These are phyloP conservation scores for Ophiostoma himal-ulmi DNA, from an alignment of 2,329 filamentous ascomycete species.

Conservation along the genomic window DNA sequence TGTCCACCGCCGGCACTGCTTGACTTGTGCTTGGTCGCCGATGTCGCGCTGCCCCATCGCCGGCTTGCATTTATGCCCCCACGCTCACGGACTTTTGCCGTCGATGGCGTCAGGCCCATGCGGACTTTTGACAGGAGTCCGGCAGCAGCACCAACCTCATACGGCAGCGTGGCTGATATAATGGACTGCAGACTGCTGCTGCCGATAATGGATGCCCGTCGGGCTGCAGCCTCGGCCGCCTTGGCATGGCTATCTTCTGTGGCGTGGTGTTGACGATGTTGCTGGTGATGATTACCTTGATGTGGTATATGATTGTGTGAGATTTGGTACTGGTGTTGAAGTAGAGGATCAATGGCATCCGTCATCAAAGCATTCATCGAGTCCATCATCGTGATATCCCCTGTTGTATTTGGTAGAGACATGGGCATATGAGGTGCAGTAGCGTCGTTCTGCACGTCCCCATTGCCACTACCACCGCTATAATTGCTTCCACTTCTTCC, in stretches of 20 bases:
- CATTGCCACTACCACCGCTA: neutral
- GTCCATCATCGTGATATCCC: neutral
- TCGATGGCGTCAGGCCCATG: constrained; percentile 34
- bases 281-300: neutral
- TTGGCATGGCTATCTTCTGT: neutral
- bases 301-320: neutral
- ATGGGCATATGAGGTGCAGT: neutral
- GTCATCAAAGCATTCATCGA: neutral
- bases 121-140: constrained; percentile 32
- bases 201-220: constrained; percentile 29
- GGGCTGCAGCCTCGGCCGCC: constrained; percentile 12
- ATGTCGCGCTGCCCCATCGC: neutral
- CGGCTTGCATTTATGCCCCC: constrained; percentile 29
- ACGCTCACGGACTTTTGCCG: constrained; percentile 31
- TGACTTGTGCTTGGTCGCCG: constrained; percentile 1
- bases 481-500: constrained; percentile 14
- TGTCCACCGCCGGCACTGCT: neutral
- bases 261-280: constrained; percentile 14
- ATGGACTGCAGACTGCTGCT: constrained; percentile 31
- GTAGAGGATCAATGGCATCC: neutral
- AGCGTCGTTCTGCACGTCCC: neutral
- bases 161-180: constrained; percentile 31
- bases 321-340: neutral
- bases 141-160: constrained; percentile 29
- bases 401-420: neutral